Percentiles rank a stretch among this genome's conserved stretches.
phyloP scores from a whole-genome alignment of 2,329 filamentous ascomycete genomes.

The Alternaria ventricosa region DNA sequence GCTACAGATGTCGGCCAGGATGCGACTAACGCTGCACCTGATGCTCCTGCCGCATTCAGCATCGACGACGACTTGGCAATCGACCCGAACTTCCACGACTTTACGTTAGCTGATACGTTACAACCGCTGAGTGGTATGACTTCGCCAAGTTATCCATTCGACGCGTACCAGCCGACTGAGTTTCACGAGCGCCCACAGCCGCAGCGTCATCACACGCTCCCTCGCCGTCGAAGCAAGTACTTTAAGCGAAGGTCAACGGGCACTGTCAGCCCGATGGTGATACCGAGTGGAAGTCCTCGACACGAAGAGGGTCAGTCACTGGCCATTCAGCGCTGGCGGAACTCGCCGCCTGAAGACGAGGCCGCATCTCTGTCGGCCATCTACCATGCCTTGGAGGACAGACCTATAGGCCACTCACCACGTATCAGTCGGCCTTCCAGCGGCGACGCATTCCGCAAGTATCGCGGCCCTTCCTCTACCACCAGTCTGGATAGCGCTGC shows the following conservation, averaged over 20 bases:
- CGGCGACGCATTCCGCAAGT: conserved; percentile 33
- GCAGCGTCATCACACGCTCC: conserved; percentile 19
- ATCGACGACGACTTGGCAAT: not conserved
- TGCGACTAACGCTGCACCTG: not conserved
- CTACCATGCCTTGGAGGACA: conserved; percentile 59
- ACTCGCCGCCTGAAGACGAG: conserved; percentile 71
- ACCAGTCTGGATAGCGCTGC: conserved; percentile 51
- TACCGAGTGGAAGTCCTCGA: conserved; percentile 2
- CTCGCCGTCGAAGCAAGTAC: conserved; percentile 26
- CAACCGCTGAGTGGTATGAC: not conserved
- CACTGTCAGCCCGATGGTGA: conserved; percentile 14
- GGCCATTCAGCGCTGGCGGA: conserved; percentile 68
- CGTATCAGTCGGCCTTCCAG: conserved; percentile 31
- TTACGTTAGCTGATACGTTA: not conserved
- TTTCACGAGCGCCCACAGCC: not conserved
- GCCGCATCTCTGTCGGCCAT: conserved; percentile 68
- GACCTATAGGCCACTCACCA: conserved; percentile 7
- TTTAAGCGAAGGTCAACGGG: conserved; percentile 12
- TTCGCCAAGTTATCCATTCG: not conserved
- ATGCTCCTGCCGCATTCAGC: not conserved
- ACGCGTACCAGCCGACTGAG: not conserved
- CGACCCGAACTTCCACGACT: not conserved
- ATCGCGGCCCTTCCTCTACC: conserved; percentile 54
- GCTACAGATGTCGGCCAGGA: not conserved
- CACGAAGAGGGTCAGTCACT: conserved; percentile 20